Evolutionary conservation across 169 alveolate genomes (phyloP).

Genomic region (Eimeria falciformis): DNA sequence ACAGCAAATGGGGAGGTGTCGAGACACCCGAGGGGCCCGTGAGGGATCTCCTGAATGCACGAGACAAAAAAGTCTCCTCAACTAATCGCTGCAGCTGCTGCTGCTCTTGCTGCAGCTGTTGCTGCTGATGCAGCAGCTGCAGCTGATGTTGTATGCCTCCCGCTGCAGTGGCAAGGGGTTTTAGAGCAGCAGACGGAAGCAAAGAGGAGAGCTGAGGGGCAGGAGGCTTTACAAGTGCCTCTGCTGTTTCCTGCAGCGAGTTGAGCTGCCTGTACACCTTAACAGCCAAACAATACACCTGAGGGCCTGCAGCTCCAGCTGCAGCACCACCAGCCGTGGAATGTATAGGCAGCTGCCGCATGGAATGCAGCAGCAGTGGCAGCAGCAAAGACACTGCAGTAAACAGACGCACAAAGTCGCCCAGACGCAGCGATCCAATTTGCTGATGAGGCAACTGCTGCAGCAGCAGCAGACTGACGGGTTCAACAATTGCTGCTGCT

Average conservation of each 20-base stretch:
- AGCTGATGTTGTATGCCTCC: constrained; percentile 25
- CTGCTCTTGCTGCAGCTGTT: constrained; percentile 30
- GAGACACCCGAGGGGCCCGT: background rate
- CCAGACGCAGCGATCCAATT: background rate
- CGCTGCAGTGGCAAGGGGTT: background rate
- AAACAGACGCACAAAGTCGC: constrained; percentile 10
- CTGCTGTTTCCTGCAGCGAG: constrained; percentile 39
- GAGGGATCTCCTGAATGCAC: constrained; percentile 19
- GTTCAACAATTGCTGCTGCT: constrained; percentile 14
- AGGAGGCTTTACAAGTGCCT: background rate
- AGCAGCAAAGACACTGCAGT: constrained; percentile 18
- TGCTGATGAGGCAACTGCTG: constrained; percentile 64
- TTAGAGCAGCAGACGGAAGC: constrained; percentile 35
- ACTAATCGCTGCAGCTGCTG: constrained; percentile 40
- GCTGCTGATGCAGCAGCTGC: constrained; percentile 22
- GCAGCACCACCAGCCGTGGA: background rate
- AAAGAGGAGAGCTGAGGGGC: background rate
- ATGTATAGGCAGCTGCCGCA: background rate
- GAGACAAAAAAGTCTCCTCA: constrained; percentile 2
- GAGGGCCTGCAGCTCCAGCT: background rate
- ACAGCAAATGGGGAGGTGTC: background rate
- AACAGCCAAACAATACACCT: background rate
- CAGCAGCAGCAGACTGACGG: constrained; percentile 41
- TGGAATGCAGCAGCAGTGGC: constrained; percentile 48
- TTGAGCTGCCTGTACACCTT: constrained; percentile 27